Percentiles rank a stretch among this genome's conserved stretches.
These are phyloP conservation scores for Irpex sp. DNA, from an alignment of 1,284 basidiomycete genomes.

Conservation along the genomic window DNA sequence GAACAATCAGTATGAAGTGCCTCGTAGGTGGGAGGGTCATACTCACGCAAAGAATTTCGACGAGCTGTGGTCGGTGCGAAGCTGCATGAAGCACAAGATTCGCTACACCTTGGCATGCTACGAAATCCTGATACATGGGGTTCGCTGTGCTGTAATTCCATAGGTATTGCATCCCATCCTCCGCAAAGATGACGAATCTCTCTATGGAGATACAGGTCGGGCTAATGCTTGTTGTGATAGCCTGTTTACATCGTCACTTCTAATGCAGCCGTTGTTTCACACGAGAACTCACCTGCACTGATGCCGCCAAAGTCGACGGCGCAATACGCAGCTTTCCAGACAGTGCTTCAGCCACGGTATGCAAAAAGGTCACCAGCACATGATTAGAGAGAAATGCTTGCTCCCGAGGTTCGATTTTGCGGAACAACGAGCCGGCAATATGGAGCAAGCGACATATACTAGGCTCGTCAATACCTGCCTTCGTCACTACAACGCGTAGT, in stretches of 20 bases:
- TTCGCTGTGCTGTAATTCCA: constrained; percentile 44
- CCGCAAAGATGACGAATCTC: constrained; percentile 37
- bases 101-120: constrained; percentile 46
- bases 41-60: constrained; percentile 20
- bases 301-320: constrained; percentile 43
- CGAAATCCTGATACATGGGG: constrained; percentile 47
- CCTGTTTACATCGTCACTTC: neutral
- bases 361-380: constrained; percentile 47
- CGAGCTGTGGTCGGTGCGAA: constrained; percentile 22
- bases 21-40: neutral
- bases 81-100: constrained; percentile 49
- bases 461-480: constrained; percentile 42
- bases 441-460: constrained; percentile 49
- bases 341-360: constrained; percentile 52
- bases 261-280: too few relatives aligned
- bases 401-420: constrained; percentile 22
- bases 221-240: neutral
- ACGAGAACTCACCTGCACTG: constrained; percentile 43
- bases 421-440: constrained; percentile 41
- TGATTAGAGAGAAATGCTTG: constrained; percentile 32
- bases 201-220: constrained; percentile 18
- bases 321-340: constrained; percentile 48
- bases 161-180: constrained; percentile 50
- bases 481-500: constrained; percentile 47
- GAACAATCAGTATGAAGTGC: constrained; percentile 5